Conservation (phyloP, 2,329 filamentous ascomycete species). For the Alternaria sp. region DNA sequence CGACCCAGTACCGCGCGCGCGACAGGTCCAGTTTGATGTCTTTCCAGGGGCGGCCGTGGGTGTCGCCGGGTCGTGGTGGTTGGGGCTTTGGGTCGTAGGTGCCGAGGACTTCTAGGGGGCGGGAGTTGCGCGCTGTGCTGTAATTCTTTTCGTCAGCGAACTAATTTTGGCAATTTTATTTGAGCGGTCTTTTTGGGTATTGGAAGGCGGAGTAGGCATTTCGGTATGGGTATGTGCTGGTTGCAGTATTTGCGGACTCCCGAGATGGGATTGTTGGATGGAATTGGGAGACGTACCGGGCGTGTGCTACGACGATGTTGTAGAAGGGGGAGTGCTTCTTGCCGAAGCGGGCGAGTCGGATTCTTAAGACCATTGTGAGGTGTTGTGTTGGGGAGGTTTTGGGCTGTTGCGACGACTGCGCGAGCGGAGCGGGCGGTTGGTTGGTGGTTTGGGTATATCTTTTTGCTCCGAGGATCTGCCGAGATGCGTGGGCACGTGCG, state of each 20-base stretch:
- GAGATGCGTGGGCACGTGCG: conserved; percentile 15
- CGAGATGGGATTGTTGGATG: not conserved
- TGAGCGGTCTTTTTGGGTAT: no score
- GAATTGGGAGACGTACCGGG: conserved; percentile 65
- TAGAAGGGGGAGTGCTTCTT: conserved; percentile 89
- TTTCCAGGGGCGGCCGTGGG: conserved; percentile 74
- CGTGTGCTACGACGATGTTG: conserved; percentile 96
- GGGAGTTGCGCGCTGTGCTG: conserved; percentile 84
- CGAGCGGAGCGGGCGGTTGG: not conserved
- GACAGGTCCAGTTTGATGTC: conserved; percentile 85
- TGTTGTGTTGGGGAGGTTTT: not conserved
- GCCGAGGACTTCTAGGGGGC: conserved; percentile 87
- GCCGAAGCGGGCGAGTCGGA: conserved; percentile 92
- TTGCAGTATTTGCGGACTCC: conserved; percentile 1
- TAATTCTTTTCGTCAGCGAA: not conserved
- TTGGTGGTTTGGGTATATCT: conserved; percentile 17
- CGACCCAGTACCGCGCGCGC: conserved; percentile 92
- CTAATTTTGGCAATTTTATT: no score
- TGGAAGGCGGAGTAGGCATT: not conserved
- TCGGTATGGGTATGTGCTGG: fast-evolving
- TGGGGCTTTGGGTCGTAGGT: conserved; percentile 69
- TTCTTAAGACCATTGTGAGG: conserved; percentile 81
- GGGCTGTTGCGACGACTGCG: not conserved
- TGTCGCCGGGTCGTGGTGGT: conserved; percentile 56
- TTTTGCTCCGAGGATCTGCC: conserved; percentile 20